Base-by-base conservation (phyloP, 805 yeast genomes). In the Saitoella complicata region DNA sequence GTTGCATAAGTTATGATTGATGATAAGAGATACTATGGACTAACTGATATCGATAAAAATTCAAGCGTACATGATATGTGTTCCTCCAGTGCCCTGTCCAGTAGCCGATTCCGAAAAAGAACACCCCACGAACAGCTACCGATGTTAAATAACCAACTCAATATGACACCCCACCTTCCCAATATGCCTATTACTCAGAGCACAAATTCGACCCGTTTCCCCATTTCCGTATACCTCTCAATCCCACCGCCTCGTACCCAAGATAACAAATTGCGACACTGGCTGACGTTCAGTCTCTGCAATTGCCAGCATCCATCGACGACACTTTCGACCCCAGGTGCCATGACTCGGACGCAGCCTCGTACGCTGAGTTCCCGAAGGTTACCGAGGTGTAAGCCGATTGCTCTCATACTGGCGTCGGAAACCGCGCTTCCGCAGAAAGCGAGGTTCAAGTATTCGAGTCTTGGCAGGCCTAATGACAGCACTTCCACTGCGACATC, bases 341-440 rank as follows among this genome's bases (percentile, higher is more conserved):
- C 65, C 1, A 88, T 81, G 6, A 79, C 87, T 50, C 87, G 65
- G 7, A 79, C 69, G 60, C 91, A 81, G 1, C 91, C 88, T 44
- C 73, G 75, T 12, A 80, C 65, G 3, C 64, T 62, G 43, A 81
- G 62, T 21, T 62, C 56, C 44, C 70, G 69, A 50, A 81, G 58
- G 33, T 64, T 55, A 44, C 68, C 61, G 49, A 80, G 61, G 50
- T 75, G 72, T 33, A 73, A 57, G 1, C 82, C 73, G 7, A 81
- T 67, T 0, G 79, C 71, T 35, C 74, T 67, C 37, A 80, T 57
- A 1, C 85, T 75, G 11, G 76, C 69, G 53, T 81, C 88, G 54
- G 84, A 76, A 5, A 81, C 85, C 1, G 88, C 87, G 32, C 80
- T 71, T 4, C 88, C 88, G 60, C 88, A 81, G 54, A 79, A 81